Base-by-base conservation (phyloP, 148 eudicot species). In the Vaccinium macrocarpon region DNA sequence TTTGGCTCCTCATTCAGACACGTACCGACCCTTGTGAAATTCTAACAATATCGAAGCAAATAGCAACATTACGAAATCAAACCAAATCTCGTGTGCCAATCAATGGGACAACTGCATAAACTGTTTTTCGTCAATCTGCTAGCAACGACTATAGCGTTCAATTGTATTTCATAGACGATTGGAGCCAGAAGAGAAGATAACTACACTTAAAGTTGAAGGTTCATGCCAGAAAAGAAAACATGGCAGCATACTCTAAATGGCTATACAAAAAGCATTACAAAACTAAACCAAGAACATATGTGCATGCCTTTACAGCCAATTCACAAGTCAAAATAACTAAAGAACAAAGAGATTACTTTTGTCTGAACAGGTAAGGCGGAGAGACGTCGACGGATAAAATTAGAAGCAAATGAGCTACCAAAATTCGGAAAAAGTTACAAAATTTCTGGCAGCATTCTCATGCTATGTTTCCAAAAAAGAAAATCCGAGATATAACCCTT, bases 371-470 rank as follows among this genome's bases (percentile, higher is more conserved):
- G 49, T 15, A 32, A 10, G 29, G 16, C 19, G 51, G 59, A 14
- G 52, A 6, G 70, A 6, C 13, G 50, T n/a, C 77, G 82, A 56
- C 87, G 23, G 59, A 82, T 81, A 1, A 82, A 82, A 51, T 64
- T 76, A 16, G n/a, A 10, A 55, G 29, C 70, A 64, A 48, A 18
- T 64, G 75, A 53, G 61, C 84, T 57, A 78, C 64, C 59, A 78
- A 29, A 82, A 9, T 35, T 46, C 51, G 73, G 18, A 53, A 85
- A 75, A 82, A 53, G 48, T 51, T 51, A 35, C 85, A 70, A 78
- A 86, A 86, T 57, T 66, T 82, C 52, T 73, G 53, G 82, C 71
- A 82, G 57, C 78, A 78, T 76, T 76, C 79, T 38, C 82, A 82
- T 86, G 70, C 79, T 32, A 82, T 49, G 68, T 16, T 19, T 50